Conservation (phyloP, 1,139 yeast genomes). For the Maudiozyma humilis region DNA sequence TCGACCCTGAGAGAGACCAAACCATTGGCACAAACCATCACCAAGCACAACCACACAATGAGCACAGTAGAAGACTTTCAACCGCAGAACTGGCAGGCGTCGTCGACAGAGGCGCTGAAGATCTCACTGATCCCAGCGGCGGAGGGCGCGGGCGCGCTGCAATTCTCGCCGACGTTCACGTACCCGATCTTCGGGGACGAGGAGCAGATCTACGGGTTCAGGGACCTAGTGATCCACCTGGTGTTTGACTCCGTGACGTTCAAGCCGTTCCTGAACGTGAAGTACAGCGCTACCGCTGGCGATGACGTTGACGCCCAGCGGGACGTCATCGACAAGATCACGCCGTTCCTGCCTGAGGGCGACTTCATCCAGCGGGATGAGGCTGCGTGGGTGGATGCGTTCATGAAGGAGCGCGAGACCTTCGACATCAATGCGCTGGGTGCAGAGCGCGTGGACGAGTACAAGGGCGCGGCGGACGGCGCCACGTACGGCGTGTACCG, state of each 20-base stretch:
- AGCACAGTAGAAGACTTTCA: slow-evolving; percentile 22
- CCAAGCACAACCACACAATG: background rate
- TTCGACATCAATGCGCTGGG: slow-evolving; percentile 18
- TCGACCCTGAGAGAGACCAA: no score
- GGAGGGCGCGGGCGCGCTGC: slow-evolving; percentile 44
- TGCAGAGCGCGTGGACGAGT: slow-evolving; percentile 10
- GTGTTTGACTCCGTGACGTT: slow-evolving; percentile 50
- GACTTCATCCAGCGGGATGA: slow-evolving; percentile 57
- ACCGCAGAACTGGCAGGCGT: slow-evolving; percentile 59
- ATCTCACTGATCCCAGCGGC: slow-evolving; percentile 49
- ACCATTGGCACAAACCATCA: no score
- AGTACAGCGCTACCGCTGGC: slow-evolving; percentile 45
- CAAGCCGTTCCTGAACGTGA: slow-evolving; percentile 49
- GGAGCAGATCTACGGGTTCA: slow-evolving; percentile 81
- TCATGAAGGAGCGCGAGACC: slow-evolving; percentile 40
- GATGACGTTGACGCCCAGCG: slow-evolving; percentile 33
- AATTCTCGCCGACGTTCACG: slow-evolving; percentile 69
- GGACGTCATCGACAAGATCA: slow-evolving; percentile 41
- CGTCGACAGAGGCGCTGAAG: slow-evolving; percentile 57
- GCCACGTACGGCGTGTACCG: slow-evolving; percentile 34
- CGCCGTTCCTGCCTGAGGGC: slow-evolving; percentile 49
- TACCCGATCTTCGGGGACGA: slow-evolving; percentile 91
- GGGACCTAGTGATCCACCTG: slow-evolving; percentile 48
- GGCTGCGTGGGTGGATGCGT: slow-evolving; percentile 51
- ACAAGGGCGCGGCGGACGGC: slow-evolving; percentile 31